These are phyloP conservation scores for Epichloe bromicola DNA, from an alignment of 2,329 filamentous ascomycete species.

Conservation along the genomic window DNA sequence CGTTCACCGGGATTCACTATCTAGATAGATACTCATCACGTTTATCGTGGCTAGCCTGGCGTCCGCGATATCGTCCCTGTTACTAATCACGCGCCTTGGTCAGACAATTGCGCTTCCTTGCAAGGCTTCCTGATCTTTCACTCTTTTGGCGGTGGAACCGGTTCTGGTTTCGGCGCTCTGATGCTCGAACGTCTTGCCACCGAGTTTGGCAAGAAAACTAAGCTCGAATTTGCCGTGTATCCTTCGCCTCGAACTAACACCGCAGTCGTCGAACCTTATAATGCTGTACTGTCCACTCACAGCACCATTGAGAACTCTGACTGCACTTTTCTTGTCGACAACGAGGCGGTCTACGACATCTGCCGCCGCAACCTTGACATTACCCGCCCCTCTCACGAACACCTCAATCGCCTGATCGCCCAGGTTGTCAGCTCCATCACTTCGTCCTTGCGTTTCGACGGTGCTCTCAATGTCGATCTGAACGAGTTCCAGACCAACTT, in stretches of 20 bases:
- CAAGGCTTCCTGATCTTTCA: conserved; percentile 66
- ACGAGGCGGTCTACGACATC: conserved; percentile 65
- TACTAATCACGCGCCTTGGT: conserved; percentile 9
- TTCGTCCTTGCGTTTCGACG: conserved; percentile 58
- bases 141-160: conserved; percentile 61
- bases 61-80: background rate
- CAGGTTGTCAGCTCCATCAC: conserved; percentile 66
- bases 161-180: conserved; percentile 59
- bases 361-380: conserved; percentile 61
- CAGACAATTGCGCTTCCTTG: conserved; percentile 60
- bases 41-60: background rate
- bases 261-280: conserved; percentile 62
- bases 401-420: conserved; percentile 60
- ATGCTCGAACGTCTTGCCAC: conserved; percentile 60
- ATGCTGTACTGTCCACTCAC: conserved; percentile 60
- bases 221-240: conserved; percentile 64
- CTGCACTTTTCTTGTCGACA: conserved; percentile 65
- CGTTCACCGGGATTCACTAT: background rate
- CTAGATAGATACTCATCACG: background rate
- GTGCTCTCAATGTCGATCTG: conserved; percentile 59
- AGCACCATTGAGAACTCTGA: conserved; percentile 69
- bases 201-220: conserved; percentile 65
- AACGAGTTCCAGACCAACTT: conserved; percentile 71
- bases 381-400: conserved; percentile 54
- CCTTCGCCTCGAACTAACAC: conserved; percentile 57